Evolutionary conservation across 257 asterid species (phyloP).

Genomic region (Nicotiana knightiana): DNA sequence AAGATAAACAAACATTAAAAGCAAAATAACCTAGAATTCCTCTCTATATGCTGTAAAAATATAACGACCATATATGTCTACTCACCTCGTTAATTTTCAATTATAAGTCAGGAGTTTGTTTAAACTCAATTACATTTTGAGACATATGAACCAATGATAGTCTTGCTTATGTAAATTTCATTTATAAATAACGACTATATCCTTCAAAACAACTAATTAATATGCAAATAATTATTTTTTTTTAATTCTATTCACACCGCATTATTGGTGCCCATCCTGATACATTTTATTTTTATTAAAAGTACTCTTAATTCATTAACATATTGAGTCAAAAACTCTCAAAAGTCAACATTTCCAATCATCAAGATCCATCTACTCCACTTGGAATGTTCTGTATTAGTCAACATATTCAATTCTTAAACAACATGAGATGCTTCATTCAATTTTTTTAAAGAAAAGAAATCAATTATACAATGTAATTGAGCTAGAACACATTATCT

Average conservation of each 20-base stretch:
- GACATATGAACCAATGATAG: background rate
- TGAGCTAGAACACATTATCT: background rate
- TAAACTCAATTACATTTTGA: background rate
- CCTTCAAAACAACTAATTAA: background rate
- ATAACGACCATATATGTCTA: background rate
- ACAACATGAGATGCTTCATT: constrained; percentile 11
- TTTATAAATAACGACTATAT: background rate
- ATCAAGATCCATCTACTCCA: constrained; percentile 54
- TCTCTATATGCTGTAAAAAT: too few relatives aligned
- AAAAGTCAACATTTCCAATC: constrained; percentile 53
- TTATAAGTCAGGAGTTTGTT: background rate
- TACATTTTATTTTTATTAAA: background rate
- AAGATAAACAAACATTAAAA: too few relatives aligned
- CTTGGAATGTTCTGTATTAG: constrained; percentile 50
- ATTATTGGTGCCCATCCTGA: background rate
- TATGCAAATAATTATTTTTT: background rate
- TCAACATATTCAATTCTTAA: constrained; percentile 24
- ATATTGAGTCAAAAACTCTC: constrained; percentile 2
- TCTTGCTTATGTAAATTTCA: background rate
- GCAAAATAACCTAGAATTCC: too few relatives aligned
- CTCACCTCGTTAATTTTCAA: background rate
- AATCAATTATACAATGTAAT: background rate
- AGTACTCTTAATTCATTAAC: background rate
- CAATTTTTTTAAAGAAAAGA: background rate
- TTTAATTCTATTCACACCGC: background rate